phyloP scores from a whole-genome alignment of 495 filamentous ascomycete species.

The Gamarada debralockiae region DNA sequence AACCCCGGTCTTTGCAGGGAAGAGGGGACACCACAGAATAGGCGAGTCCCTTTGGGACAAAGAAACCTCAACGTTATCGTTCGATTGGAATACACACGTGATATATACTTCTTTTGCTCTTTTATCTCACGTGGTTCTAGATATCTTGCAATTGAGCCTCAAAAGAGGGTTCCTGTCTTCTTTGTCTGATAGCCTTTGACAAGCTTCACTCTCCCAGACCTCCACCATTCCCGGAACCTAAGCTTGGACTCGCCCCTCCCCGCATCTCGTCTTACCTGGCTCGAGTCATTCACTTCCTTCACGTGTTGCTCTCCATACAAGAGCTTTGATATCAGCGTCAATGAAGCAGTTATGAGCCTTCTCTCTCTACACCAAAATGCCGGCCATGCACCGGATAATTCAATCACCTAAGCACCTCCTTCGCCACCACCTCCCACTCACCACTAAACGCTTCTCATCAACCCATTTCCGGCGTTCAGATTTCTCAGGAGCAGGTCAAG shows the following conservation, averaged over 20 bases:
- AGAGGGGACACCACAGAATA: slow-evolving; percentile 1
- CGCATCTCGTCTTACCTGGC: not conserved
- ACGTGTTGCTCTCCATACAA: too few species aligned
- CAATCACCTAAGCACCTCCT: not conserved
- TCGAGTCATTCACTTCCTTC: not conserved
- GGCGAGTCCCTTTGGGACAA: not conserved
- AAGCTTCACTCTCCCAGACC: not conserved
- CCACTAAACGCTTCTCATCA: slow-evolving; percentile 4
- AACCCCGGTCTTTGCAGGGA: slow-evolving; percentile 6
- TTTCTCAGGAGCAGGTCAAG: slow-evolving; percentile 45
- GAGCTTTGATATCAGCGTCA: not conserved
- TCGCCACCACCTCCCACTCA: slow-evolving; percentile 10
- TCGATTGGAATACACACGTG: slow-evolving; percentile 3
- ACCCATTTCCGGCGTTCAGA: slow-evolving; percentile 61
- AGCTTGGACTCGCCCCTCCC: not conserved
- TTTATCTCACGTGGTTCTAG: not conserved
- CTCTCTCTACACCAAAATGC: slow-evolving; percentile 11
- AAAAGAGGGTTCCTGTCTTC: not conserved
- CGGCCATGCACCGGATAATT: slow-evolving; percentile 21
- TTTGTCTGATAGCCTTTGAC: not conserved
- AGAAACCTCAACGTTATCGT: slow-evolving; percentile 8
- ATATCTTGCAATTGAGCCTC: not conserved
- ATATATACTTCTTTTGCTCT: not conserved
- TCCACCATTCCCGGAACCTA: not conserved
- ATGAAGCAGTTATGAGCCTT: slow-evolving; percentile 22